Evolutionary conservation across 495 filamentous ascomycete species (phyloP), one percentile per base, ranked within the genome.

Genomic region (Aspergillus indologenus): DNA sequence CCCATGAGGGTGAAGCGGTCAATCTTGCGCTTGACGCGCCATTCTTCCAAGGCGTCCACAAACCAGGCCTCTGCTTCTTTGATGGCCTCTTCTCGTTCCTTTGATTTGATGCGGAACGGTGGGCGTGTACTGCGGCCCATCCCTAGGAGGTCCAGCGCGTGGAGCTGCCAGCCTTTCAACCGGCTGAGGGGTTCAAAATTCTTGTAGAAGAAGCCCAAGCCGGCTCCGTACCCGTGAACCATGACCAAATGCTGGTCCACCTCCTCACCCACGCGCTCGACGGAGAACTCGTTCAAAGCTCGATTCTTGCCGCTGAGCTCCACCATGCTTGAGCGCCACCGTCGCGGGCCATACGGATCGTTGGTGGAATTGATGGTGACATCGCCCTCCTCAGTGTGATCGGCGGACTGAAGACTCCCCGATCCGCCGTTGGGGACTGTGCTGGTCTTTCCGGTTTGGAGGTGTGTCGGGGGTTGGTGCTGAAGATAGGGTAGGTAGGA

Each of bases 191-290:
- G 85, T 68, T 98, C 94, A 56, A 96, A 98, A 66, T 98, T 98
- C 71, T 92, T 90, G 77, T 98, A 98, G 78, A 96, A 98, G 69
- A 98, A 98, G 5, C 91, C 94, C 3, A 98, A 76, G 0, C 94
- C 94, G 1, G 94, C 94, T 43, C 95, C 95, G 71, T 98, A 98
- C 42, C 94, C 94, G 68, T 98, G 94, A 14, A 98, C 78, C 87
- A 98, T 96, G 20, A 98, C 92, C n/a, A 98, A 78, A 57, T 92
- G 92, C 52, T 92, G 84, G 12, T 88, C 86, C 6, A 84, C 80
- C 29, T 83, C 73, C 60, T 98, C 94, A 22, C 84, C 89, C 3
- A 89, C 73, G 52, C 94, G 82, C 69, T 96, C 92, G 1, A 98
- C 85, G 8, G 87, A 89, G 73, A 97, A 93, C 67, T 98, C 94